Evolutionary conservation across 1,139 yeast species (phyloP).

Genomic region (Casaregolazyma suthepensis): DNA sequence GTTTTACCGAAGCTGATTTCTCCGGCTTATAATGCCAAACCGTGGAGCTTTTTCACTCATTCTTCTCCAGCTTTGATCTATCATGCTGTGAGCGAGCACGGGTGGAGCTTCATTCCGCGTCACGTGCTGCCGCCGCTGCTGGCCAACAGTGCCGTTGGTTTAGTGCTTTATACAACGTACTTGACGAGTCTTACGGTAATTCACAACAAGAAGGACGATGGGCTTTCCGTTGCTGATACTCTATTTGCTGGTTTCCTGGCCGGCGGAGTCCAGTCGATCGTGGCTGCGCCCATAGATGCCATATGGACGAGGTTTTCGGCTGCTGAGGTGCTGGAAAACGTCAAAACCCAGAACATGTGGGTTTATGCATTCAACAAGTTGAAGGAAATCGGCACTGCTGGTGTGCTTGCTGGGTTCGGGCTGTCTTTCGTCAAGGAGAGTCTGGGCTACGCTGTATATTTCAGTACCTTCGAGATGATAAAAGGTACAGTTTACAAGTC

Average conservation of each 20-base stretch:
- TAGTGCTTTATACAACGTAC: slow-evolving; percentile 78
- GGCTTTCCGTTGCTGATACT: slow-evolving; percentile 41
- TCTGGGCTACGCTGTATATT: slow-evolving; percentile 80
- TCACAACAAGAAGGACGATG: slow-evolving; percentile 14
- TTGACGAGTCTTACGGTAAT: slow-evolving; percentile 37
- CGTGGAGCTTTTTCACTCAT: slow-evolving; percentile 67
- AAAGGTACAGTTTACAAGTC: slow-evolving; percentile 38
- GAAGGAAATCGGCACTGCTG: slow-evolving; percentile 67
- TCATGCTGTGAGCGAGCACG: slow-evolving; percentile 66
- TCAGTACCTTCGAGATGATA: slow-evolving; percentile 76
- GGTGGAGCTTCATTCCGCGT: slow-evolving; percentile 84
- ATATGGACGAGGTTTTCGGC: slow-evolving; percentile 76
- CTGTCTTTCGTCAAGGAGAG: slow-evolving; percentile 74
- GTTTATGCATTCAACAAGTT: slow-evolving; percentile 63
- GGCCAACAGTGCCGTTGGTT: slow-evolving; percentile 83
- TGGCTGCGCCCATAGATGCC: slow-evolving; percentile 93
- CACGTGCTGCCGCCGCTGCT: slow-evolving; percentile 76
- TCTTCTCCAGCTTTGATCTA: slow-evolving; percentile 60
- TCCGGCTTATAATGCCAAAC: slow-evolving; percentile 37
- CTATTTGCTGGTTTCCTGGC: slow-evolving; percentile 80
- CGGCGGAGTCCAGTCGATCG: slow-evolving; percentile 80
- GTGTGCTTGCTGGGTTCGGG: slow-evolving; percentile 86
- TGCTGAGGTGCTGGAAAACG: slow-evolving; percentile 58
- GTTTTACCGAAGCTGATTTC: slow-evolving; percentile 34
- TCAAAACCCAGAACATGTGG: slow-evolving; percentile 71